Evolutionary conservation across 257 asterid species (phyloP).

Genomic region (Voacanga thouarsii): DNA sequence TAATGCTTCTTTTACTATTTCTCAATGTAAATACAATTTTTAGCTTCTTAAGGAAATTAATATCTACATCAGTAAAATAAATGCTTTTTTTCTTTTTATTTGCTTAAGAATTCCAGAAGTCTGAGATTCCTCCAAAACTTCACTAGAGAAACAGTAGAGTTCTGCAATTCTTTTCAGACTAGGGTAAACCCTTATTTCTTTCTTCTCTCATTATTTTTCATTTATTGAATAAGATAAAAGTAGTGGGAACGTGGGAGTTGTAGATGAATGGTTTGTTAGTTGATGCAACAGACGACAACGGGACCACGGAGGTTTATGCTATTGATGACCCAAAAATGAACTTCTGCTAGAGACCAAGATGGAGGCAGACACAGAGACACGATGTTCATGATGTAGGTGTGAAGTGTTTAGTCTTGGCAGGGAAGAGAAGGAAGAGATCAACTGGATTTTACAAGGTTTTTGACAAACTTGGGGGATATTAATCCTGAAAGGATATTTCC

Average conservation of each 20-base stretch:
- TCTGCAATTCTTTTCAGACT: not conserved
- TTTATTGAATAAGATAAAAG: not conserved
- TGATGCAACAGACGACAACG: not conserved
- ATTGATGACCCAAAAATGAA: not conserved
- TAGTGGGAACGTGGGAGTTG: not conserved
- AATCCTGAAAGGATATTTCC: not conserved
- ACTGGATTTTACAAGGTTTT: not conserved
- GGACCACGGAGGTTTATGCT: not conserved
- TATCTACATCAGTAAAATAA: not conserved
- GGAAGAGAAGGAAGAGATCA: not conserved
- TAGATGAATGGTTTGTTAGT: not conserved
- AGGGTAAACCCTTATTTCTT: conserved; percentile 4
- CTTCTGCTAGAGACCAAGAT: not conserved
- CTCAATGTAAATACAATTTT: not conserved
- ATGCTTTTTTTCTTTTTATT: not conserved
- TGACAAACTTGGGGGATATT: not conserved
- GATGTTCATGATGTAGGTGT: not conserved
- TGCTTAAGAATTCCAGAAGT: not conserved
- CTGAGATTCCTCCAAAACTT: not conserved
- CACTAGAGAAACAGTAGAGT: not conserved
- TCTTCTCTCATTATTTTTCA: not conserved
- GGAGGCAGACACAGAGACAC: not conserved
- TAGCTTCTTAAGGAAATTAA: not conserved
- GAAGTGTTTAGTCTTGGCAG: not conserved
- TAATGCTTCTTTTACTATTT: not conserved